Percentiles rank a stretch among this genome's conserved stretches.
Conservation (phyloP, 257 asterid genomes). For the Salvia splendens region DNA sequence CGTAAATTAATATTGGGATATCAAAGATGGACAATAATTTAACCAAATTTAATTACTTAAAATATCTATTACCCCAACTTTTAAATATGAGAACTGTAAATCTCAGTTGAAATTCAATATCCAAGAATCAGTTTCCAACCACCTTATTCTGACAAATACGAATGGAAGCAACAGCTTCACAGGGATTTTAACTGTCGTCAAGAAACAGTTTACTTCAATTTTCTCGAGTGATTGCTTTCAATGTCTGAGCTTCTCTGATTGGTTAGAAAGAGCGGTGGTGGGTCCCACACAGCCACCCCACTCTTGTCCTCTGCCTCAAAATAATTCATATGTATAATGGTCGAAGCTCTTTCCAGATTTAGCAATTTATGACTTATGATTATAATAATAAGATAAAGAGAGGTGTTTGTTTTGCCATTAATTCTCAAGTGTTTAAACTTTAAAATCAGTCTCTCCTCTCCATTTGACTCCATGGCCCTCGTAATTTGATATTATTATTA, state of each 20-base stretch:
- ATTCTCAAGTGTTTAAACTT: constrained; percentile 22
- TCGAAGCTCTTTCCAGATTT: constrained; percentile 39
- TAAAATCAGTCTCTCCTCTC: constrained; percentile 30
- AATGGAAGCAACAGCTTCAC: constrained; percentile 24
- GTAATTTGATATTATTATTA: constrained; percentile 28
- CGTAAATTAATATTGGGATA: too few relatives aligned
- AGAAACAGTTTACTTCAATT: constrained; percentile 27
- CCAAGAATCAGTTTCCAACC: constrained; percentile 19
- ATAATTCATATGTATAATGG: constrained; percentile 18
- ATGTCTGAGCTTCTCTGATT: constrained; percentile 39
- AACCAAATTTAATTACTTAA: too few relatives aligned
- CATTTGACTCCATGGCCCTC: constrained; percentile 43
- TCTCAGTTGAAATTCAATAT: neutral
- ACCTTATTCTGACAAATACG: neutral
- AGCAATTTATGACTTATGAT: constrained; percentile 13
- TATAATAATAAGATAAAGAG: neutral
- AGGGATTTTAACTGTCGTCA: constrained; percentile 27
- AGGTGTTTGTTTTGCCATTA: constrained; percentile 26
- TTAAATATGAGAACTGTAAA: too few relatives aligned
- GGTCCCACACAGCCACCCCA: constrained; percentile 53
- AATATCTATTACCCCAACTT: too few relatives aligned
- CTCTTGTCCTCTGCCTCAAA: constrained; percentile 44
- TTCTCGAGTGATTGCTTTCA: constrained; percentile 35
- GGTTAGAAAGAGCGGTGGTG: constrained; percentile 52
- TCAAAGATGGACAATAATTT: too few relatives aligned